phyloP scores from a whole-genome alignment of 805 yeast species.

The Zygosaccharomyces bisporus region DNA sequence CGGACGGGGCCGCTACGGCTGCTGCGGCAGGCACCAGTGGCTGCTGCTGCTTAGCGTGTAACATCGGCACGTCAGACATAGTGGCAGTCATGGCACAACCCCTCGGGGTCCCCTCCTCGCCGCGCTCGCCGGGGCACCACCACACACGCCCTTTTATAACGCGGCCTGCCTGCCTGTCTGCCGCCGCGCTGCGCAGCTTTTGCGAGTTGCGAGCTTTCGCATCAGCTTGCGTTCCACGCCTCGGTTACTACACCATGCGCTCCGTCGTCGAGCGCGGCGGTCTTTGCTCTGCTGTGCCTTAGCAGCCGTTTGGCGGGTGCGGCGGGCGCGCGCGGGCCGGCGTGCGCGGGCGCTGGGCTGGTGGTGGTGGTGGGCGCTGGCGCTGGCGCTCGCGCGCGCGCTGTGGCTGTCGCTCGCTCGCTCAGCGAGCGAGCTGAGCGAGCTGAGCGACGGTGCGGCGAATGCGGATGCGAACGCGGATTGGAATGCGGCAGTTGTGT shows the following conservation, averaged over 20 bases:
- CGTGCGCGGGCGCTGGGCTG: too few species aligned
- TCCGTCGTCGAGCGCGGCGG: not conserved
- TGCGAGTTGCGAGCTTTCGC: constrained; percentile 1
- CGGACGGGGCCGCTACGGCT: not conserved
- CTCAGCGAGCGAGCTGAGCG: not conserved
- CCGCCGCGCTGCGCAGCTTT: not conserved
- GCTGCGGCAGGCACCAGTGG: not conserved
- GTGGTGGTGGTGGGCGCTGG: too few species aligned
- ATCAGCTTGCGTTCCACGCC: not conserved
- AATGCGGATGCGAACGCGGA: not conserved
- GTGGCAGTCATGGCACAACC: not conserved
- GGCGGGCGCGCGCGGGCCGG: constrained; percentile 2
- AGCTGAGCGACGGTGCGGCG: not conserved
- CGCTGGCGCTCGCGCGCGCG: too few species aligned
- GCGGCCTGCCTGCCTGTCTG: not conserved
- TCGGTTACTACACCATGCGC: not conserved
- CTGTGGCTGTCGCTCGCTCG: too few species aligned
- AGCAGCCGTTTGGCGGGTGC: constrained; percentile 1
- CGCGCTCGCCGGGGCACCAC: constrained; percentile 1
- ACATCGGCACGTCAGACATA: not conserved
- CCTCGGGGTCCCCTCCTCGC: not conserved
- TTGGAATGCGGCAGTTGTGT: not conserved
- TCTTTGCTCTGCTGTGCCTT: not conserved
- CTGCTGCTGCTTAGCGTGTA: not conserved
- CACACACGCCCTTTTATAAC: not conserved